Evolutionary conservation across 441 rosid genomes (phyloP).

Genomic region (Cnidoscolus chayamansa): DNA sequence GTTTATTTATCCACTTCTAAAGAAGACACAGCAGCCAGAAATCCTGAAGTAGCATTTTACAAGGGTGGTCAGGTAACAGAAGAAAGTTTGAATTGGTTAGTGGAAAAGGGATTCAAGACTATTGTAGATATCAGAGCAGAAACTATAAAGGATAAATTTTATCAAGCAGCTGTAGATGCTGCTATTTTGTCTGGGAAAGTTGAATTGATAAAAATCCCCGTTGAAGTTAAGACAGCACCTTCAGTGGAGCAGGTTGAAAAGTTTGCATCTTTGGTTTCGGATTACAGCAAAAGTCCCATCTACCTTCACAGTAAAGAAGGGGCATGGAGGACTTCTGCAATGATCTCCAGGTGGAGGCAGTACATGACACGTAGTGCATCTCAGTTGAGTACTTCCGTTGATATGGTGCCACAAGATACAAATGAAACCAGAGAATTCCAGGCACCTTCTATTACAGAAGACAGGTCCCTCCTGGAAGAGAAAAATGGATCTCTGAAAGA

Average conservation of each 20-base stretch:
- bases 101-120: conserved; percentile 73
- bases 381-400: conserved; percentile 27
- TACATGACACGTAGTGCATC: conserved; percentile 56
- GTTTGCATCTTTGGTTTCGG: conserved; percentile 77
- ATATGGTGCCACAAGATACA: conserved; percentile 26
- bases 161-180: conserved; percentile 60
- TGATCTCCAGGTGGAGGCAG: conserved; percentile 96
- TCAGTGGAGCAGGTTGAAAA: conserved; percentile 84
- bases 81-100: conserved; percentile 82
- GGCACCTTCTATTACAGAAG: conserved; percentile 24
- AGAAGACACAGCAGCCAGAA: conserved; percentile 45
- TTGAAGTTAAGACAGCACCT: conserved; percentile 85
- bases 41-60: conserved; percentile 74
- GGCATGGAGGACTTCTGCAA: conserved; percentile 78
- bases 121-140: conserved; percentile 88
- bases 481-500: conserved; percentile 26
- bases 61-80: conserved; percentile 90
- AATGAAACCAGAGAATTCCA: conserved; percentile 30
- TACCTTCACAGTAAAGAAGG: conserved; percentile 97
- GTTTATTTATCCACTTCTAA: conserved; percentile 56
- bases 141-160: conserved; percentile 71
- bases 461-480: conserved; percentile 25
- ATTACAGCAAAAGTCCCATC: conserved; percentile 68
- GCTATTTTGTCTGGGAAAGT: conserved; percentile 59
- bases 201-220: conserved; percentile 66